Base-by-base conservation (phyloP, 768 basidiomycete genomes). In the Baorangia bicolor region DNA sequence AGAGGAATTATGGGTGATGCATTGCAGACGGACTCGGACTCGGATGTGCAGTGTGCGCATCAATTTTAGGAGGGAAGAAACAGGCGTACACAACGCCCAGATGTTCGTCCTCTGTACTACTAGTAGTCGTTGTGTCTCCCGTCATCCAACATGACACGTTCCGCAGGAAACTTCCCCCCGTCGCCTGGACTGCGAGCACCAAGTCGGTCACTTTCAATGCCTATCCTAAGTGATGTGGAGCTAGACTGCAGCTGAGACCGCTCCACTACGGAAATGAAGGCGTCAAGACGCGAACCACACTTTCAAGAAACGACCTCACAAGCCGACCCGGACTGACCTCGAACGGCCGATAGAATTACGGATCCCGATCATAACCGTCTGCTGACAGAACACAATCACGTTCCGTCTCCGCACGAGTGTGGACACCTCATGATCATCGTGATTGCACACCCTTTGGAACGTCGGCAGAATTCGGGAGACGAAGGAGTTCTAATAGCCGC, bases 71-170 rank as follows among this genome's bases (percentile, higher is more conserved):
- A 40, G 16, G 10, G 23, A 9, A 20, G 44, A 52, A 59, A 59
- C 44, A 59, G 10, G 3, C 9, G 45, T 38, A 59, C 40, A 59
- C 59, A 55, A 46, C 39, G 25, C 14, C 45, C n/a, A n/a, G n/a
- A n/a, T n/a, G n/a, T n/a, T n/a, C n/a, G n/a, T n/a, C n/a, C n/a
- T n/a, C n/a, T n/a, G n/a, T n/a, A n/a, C n/a, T n/a, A n/a, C n/a
- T n/a, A n/a, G n/a, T n/a, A n/a, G n/a, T n/a, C n/a, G n/a, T n/a
- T n/a, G 30, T 20, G 12, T 13, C 38, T 6, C n/a, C n/a, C 10
- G 11, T 13, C 21, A 11, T 18, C 41, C 16, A 18, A 3, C 41
- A 18, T 42, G 16, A 18, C 12, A 43, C 25, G 25, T 16, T 42
- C 4, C 3, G 11, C 30, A 10, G 30, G 10, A 30, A 30, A 25